Evolutionary conservation across 257 asterid genomes (phyloP), one percentile per base, ranked within the genome.

Genomic region (Solanum rostratum): DNA sequence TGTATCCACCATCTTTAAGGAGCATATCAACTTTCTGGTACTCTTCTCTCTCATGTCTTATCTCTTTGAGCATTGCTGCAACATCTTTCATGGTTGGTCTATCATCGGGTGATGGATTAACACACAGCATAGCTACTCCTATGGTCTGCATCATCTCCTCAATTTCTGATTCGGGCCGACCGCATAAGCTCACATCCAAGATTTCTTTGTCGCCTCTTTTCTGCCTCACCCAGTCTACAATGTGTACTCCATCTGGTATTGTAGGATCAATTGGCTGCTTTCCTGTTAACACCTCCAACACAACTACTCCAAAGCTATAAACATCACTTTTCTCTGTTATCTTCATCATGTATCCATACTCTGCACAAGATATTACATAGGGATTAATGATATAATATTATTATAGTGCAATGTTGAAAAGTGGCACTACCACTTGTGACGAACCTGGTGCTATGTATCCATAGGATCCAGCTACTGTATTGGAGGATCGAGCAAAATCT

Each of bases 381-480:
- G 76, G 81, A 37, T 46, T 22, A 46, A 15, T 46, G 24, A 71
- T n/a, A 11, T 41, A 11, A 71, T 24, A 1, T 45, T 43, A 13
- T 73, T 46, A 46, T 27, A 74, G 43, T 74, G 81, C 49, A 24
- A 7, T 22, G 20, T 74, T 24, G 15, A 8, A 74, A 46, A 46
- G 12, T 74, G 81, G 60, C 13, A 74, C 5, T 15, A 3, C 11
- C 24, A 39, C 27, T 33, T 41, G 53, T 86, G 69, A 90, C 93
- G 84, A 43, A 95, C 97, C 98, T 45, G 98, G 98, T 81, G 98
- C 98, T 22, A 95, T 92, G 70, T 95, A 95, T n/a, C 98, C 98
- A 7, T 92, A 93, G 80, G 98, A 95, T 46, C 98, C 97, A 19
- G 98, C 98, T 29, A 95, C 84, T 0, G 98, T 92, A 53, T 90